Evolutionary conservation across 1,284 basidiomycete genomes (phyloP).

Genomic region (Porodaedalea pini): DNA sequence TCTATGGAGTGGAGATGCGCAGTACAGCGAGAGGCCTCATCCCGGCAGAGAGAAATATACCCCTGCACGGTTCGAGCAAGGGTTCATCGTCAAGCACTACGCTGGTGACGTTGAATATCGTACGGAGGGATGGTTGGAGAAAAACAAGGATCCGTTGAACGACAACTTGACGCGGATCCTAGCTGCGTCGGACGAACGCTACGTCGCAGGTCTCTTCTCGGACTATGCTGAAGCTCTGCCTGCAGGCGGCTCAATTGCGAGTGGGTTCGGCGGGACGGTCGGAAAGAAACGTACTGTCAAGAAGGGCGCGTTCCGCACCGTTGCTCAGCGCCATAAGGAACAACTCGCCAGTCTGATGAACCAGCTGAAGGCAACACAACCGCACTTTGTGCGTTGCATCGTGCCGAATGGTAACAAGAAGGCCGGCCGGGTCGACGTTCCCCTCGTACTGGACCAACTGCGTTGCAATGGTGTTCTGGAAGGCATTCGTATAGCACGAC

Average conservation of each 20-base stretch:
- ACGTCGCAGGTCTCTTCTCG: constrained; percentile 80
- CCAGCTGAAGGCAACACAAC: constrained; percentile 92
- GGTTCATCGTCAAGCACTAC: constrained; percentile 96
- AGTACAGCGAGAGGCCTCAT: constrained; percentile 55
- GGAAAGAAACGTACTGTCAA: constrained; percentile 82
- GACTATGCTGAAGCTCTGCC: constrained; percentile 65
- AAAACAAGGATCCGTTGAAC: constrained; percentile 99
- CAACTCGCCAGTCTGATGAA: constrained; percentile 90
- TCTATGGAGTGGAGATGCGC: constrained; percentile 57
- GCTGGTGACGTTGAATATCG: constrained; percentile 96
- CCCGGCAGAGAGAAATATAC: constrained; percentile 82
- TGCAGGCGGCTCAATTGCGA: constrained; percentile 29
- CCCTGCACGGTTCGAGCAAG: constrained; percentile 86
- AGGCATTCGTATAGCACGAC: constrained; percentile 95
- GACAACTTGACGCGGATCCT: constrained; percentile 93
- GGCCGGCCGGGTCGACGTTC: constrained; percentile 89
- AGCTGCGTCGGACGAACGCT: constrained; percentile 78
- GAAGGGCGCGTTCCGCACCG: constrained; percentile 96
- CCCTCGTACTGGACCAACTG: constrained; percentile 93
- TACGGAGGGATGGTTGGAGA: constrained; percentile 96
- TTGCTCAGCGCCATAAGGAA: constrained; percentile 95
- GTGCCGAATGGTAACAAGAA: constrained; percentile 94
- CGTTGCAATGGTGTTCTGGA: constrained; percentile 99
- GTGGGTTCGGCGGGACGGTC: constrained; percentile 43
- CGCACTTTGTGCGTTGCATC: constrained; percentile 98